phyloP scores from a whole-genome alignment of 1,139 yeast species.

The Suhomyces kunorum region DNA sequence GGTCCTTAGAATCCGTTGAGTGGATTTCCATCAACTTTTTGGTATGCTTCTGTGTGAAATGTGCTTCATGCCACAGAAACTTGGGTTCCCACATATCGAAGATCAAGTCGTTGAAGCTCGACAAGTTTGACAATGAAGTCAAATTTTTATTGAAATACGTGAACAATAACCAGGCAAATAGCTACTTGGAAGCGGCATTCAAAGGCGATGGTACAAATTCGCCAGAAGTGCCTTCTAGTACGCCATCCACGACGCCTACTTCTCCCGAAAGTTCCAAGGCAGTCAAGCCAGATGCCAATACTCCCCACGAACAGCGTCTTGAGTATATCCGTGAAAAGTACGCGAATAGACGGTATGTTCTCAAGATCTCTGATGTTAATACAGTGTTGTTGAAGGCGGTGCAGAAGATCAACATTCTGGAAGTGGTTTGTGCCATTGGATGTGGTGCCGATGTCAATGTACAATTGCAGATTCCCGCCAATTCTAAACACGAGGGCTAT shows the following conservation, averaged over 20 bases:
- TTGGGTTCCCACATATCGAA: conserved; percentile 55
- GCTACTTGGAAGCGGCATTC: conserved; percentile 36
- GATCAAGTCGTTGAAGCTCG: conserved; percentile 52
- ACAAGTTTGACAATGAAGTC: conserved; percentile 47
- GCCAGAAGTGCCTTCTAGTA: background rate
- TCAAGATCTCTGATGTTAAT: conserved; percentile 26
- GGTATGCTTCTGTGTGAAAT: conserved; percentile 75
- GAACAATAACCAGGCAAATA: conserved; percentile 42
- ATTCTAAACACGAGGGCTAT: conserved; percentile 23
- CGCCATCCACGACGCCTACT: conserved; percentile 3
- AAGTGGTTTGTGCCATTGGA: conserved; percentile 48
- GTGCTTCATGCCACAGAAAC: conserved; percentile 63
- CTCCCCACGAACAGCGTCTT: conserved; percentile 38
- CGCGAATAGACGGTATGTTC: conserved; percentile 38
- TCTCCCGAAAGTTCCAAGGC: conserved; percentile 1
- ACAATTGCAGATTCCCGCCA: conserved; percentile 32
- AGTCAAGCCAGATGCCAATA: conserved; percentile 31
- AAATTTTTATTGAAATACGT: conserved; percentile 42
- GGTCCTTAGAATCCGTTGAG: conserved; percentile 63
- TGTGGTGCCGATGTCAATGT: conserved; percentile 52
- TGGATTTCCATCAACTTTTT: conserved; percentile 84
- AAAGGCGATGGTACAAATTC: background rate
- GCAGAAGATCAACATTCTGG: conserved; percentile 49
- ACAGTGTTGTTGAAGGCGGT: conserved; percentile 45
- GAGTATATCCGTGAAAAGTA: conserved; percentile 56